These are phyloP conservation scores for Ceratocystis albifundus DNA, from an alignment of 2,329 filamentous ascomycete genomes.

Conservation along the genomic window DNA sequence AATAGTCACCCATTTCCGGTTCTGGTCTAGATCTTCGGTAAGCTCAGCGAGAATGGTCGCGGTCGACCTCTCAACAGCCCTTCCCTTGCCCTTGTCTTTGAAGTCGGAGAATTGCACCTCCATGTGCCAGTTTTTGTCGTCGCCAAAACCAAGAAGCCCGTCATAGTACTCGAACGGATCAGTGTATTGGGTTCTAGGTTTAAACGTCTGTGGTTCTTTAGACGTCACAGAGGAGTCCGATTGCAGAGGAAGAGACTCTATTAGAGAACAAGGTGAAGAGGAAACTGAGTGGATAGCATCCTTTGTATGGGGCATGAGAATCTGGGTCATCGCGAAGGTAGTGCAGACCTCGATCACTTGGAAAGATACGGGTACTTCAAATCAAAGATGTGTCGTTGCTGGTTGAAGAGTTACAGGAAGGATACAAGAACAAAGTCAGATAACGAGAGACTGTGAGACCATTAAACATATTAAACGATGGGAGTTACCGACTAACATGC, in stretches of 20 bases:
- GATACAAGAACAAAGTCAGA: background rate
- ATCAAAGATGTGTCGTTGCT: too few relatives aligned
- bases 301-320: background rate
- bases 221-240: background rate
- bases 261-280: background rate
- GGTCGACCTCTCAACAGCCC: background rate
- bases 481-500: too few relatives aligned
- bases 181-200: background rate
- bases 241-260: background rate
- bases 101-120: background rate
- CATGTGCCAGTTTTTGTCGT: background rate
- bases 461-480: background rate
- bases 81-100: slow-evolving; percentile 4
- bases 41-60: background rate
- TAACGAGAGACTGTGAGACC: background rate
- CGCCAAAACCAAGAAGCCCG: slow-evolving; percentile 10
- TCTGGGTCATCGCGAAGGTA: background rate
- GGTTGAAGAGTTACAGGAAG: background rate
- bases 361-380: too few relatives aligned
- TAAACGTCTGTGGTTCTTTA: background rate
- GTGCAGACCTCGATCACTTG: too few relatives aligned
- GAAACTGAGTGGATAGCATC: background rate
- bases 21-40: slow-evolving; percentile 6
- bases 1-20: slow-evolving; percentile 11
- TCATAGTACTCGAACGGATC: slow-evolving; percentile 11